Base-by-base conservation (phyloP, 805 yeast species). In the Saccharomycodes ludwigii region DNA sequence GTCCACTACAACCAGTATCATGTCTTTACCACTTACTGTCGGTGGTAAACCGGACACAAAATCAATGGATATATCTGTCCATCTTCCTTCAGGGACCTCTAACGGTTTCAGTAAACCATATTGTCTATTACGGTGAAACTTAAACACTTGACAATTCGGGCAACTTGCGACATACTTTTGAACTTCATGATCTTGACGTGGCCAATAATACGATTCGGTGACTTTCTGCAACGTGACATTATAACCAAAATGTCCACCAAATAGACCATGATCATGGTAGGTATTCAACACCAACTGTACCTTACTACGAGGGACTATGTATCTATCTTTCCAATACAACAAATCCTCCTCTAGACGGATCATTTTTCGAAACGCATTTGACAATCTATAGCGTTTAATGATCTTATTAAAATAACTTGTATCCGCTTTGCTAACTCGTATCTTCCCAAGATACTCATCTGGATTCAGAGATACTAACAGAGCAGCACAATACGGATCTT, bases 1-100 rank as follows among this genome's bases (percentile, higher is more conserved):
- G 28, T 43, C 41, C 1, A 40, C 45, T n/a, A 42, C 40, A 2
- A 42, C 38, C 24, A 42, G 6, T 6, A 37, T 42, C 34, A 39
- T 34, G 15, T 40, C 29, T 4, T 31, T 15, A 1, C 21, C 21
- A 8, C 18, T 12, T 8, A 13, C 26, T 2, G 36, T 27, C 1
- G 33, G 10, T 10, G 46, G 42, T 11, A 40, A 18, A 9, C 47
- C 44, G 8, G 39, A 19, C 2, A 34, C 26, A 22, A 44, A 44
- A 20, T 44, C 47, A 16, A 41, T 31, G 4, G 47, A 31, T 1
- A 44, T 38, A 20, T 34, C 39, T 7, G 16, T 19, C 50, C 48
- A 44, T 15, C 44, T 28, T 16, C 40, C 35, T 20, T 37, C 31
- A 3, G 46, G 38, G 2, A 42, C 23, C 2, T 21, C 29, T 11